Percentiles rank a stretch among this genome's conserved stretches.
phyloP scores from a whole-genome alignment of 1,284 basidiomycete genomes.

The Sanghuangporus baumii region DNA sequence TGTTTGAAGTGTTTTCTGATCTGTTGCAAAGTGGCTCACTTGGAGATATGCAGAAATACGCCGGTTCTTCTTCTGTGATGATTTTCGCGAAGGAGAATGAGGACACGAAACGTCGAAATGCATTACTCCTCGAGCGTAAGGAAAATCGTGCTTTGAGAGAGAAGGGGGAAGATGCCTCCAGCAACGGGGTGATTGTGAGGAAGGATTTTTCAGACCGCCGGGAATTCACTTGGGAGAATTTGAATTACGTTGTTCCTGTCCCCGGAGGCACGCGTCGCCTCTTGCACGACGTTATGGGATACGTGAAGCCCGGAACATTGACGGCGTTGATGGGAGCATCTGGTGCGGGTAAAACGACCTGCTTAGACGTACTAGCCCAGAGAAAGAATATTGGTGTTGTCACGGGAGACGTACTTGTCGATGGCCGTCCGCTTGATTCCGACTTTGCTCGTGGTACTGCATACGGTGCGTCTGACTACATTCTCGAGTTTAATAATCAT shows the following conservation, averaged over 20 bases:
- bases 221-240: conserved; percentile 64
- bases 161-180: conserved; percentile 27
- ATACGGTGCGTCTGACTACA: conserved; percentile 44
- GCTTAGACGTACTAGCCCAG: conserved; percentile 84
- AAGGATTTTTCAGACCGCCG: conserved; percentile 32
- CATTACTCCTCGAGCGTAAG: conserved; percentile 50
- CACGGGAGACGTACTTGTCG: conserved; percentile 71
- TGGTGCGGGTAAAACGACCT: conserved; percentile 79
- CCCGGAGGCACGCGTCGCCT: conserved; percentile 65
- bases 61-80: conserved; percentile 41
- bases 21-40: not conserved
- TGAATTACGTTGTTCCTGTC: conserved; percentile 73
- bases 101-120: conserved; percentile 65
- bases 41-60: conserved; percentile 39
- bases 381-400: conserved; percentile 86
- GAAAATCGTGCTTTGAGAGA: conserved; percentile 28
- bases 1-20: not conserved
- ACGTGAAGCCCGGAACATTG: conserved; percentile 82
- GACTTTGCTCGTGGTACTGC: conserved; percentile 80
- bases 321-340: conserved; percentile 78
- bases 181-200: conserved; percentile 26
- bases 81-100: conserved; percentile 69
- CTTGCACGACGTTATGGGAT: conserved; percentile 84
- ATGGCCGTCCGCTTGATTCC: conserved; percentile 65
- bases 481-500: conserved; percentile 15